Evolutionary conservation across 2,329 filamentous ascomycete genomes (phyloP).

Genomic region (Neoascochyta sp.): DNA sequence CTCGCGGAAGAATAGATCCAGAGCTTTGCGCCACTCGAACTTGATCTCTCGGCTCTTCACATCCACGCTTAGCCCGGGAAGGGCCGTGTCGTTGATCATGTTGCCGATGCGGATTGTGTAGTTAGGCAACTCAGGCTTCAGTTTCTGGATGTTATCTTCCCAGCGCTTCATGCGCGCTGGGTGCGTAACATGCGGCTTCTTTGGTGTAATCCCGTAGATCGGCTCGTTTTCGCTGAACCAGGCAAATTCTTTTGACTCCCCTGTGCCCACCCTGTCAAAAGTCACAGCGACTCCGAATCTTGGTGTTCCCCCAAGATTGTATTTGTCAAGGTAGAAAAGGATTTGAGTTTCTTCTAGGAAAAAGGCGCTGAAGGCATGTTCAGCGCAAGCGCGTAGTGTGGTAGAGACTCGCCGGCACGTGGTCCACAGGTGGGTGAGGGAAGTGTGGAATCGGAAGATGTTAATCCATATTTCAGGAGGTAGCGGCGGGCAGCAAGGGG

Average conservation of each 20-base stretch:
- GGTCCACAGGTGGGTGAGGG: slow-evolving; percentile 32
- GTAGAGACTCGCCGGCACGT: slow-evolving; percentile 27
- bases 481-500: slow-evolving; percentile 19
- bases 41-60: slow-evolving; percentile 16
- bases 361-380: slow-evolving; percentile 26
- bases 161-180: slow-evolving; percentile 20
- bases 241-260: slow-evolving; percentile 9
- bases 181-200: slow-evolving; percentile 1
- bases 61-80: slow-evolving; percentile 23
- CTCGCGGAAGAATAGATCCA: slow-evolving; percentile 33
- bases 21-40: slow-evolving; percentile 29
- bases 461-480: slow-evolving; percentile 37
- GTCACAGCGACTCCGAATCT: slow-evolving; percentile 22
- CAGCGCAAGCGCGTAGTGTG: slow-evolving; percentile 25
- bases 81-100: slow-evolving; percentile 33
- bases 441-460: slow-evolving; percentile 27
- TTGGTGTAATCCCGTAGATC: slow-evolving; percentile 4
- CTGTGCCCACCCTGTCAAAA: slow-evolving; percentile 16
- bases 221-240: slow-evolving; percentile 20
- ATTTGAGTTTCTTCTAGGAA: slow-evolving; percentile 21
- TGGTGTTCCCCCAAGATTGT: slow-evolving; percentile 33
- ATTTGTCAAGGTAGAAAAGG: slow-evolving; percentile 30
- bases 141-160: slow-evolving; percentile 21
- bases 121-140: slow-evolving; percentile 28
- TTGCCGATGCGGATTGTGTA: slow-evolving; percentile 28